A percentile compares a stretch with the other conserved stretches of the same genome.
phyloP scores from a whole-genome alignment of 164 flowering plant genomes.

The Tetrastigma voinierianum region DNA sequence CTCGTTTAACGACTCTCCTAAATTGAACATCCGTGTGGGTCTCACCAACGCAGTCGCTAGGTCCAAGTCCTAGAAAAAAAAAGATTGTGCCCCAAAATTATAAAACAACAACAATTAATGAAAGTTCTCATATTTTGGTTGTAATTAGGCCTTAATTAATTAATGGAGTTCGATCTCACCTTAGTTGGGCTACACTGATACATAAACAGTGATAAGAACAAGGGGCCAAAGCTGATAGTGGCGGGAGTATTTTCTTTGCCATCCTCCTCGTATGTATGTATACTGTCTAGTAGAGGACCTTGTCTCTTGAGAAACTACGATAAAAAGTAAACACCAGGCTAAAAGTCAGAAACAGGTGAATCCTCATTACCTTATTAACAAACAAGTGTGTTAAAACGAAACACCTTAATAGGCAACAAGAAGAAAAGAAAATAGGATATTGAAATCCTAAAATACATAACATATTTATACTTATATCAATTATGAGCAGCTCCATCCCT shows the following conservation, averaged over 20 bases:
- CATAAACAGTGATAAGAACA: constrained; percentile 11
- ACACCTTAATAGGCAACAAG: no score
- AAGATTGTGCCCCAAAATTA: neutral
- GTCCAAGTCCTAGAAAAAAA: constrained; percentile 15
- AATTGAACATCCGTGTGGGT: constrained; percentile 9
- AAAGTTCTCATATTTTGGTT: neutral
- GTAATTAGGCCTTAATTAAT: neutral
- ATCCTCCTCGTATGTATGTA: constrained; percentile 16
- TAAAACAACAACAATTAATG: neutral
- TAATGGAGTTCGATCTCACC: constrained; percentile 9
- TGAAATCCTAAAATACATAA: no score
- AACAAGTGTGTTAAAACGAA: no score
- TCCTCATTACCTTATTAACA: neutral
- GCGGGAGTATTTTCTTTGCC: constrained; percentile 32
- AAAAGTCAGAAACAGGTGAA: no score
- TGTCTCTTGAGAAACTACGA: constrained; percentile 8
- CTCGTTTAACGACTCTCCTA: constrained; percentile 11
- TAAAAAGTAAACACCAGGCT: neutral
- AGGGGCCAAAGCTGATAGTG: constrained; percentile 26
- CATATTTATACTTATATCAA: no score
- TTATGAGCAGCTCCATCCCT: no score
- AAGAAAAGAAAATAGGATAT: no score
- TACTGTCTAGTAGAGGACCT: constrained; percentile 10
- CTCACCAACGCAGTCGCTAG: constrained; percentile 21
- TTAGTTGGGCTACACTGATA: constrained; percentile 26